Conservation (phyloP, 345 rosid species). For the Euphorbia lathyris region DNA sequence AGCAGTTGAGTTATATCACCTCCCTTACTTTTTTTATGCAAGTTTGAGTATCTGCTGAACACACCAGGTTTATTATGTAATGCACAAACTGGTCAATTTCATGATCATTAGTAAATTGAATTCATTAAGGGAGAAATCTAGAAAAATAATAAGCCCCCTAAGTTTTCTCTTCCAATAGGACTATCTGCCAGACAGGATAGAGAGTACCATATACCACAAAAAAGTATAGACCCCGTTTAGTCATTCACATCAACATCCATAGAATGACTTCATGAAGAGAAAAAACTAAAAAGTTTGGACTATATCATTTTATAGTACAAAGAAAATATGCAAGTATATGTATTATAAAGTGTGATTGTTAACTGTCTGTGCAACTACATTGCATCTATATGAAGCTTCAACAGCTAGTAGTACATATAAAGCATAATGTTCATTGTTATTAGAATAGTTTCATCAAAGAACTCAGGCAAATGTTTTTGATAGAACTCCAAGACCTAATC, state of each 20-base stretch:
- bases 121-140: background rate
- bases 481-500: background rate
- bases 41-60: background rate
- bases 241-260: background rate
- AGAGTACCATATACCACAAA: background rate
- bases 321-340: background rate
- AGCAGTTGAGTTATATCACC: background rate
- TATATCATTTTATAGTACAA: background rate
- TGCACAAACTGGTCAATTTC: too few relatives aligned
- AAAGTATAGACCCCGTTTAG: background rate
- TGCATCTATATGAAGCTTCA: background rate
- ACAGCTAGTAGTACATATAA: background rate
- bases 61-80: background rate
- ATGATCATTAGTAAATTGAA: background rate
- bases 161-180: background rate
- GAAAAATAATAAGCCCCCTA: background rate
- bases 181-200: background rate
- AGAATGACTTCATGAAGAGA: background rate
- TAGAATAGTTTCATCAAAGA: background rate
- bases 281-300: background rate
- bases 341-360: background rate
- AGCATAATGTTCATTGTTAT: background rate
- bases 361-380: background rate
- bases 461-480: background rate
- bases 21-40: background rate